phyloP scores from a whole-genome alignment of 2,329 filamentous ascomycete genomes.

The Monosporascus sp. region DNA sequence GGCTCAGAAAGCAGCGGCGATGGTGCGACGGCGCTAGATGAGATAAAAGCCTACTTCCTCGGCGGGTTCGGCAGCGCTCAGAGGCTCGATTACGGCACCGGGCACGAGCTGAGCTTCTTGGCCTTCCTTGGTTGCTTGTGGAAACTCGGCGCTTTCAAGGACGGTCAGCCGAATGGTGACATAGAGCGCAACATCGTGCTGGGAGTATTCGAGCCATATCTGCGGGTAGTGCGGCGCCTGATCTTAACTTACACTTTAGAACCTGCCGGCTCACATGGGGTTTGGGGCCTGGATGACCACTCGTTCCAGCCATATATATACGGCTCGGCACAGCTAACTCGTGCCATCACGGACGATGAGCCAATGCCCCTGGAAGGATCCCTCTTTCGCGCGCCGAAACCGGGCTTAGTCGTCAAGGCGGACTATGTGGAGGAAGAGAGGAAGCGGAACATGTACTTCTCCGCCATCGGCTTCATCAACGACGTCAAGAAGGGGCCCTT shows the following conservation, averaged over 20 bases:
- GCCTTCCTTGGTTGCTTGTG: slow-evolving; percentile 87
- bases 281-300: slow-evolving; percentile 98
- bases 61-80: slow-evolving; percentile 85
- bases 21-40: slow-evolving; percentile 49
- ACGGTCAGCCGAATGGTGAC: slow-evolving; percentile 44
- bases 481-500: slow-evolving; percentile 96
- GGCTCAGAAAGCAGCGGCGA: slow-evolving; percentile 14
- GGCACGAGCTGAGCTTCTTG: slow-evolving; percentile 90
- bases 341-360: slow-evolving; percentile 60
- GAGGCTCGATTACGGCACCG: slow-evolving; percentile 89
- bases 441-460: slow-evolving; percentile 80
- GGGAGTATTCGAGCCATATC: slow-evolving; percentile 75
- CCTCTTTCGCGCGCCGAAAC: slow-evolving; percentile 62
- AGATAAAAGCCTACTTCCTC: slow-evolving; percentile 73
- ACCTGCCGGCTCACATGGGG: slow-evolving; percentile 91
- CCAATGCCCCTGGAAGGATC: slow-evolving; percentile 76
- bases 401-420: slow-evolving; percentile 61
- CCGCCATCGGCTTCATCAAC: slow-evolving; percentile 92
- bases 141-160: slow-evolving; percentile 77
- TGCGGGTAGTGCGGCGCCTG: slow-evolving; percentile 66
- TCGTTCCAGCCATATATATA: slow-evolving; percentile 92
- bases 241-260: slow-evolving; percentile 91
- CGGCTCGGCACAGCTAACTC: slow-evolving; percentile 82
- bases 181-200: slow-evolving; percentile 77
- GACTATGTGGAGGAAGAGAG: slow-evolving; percentile 61